phyloP scores from a whole-genome alignment of 306 rosid species.

The Cucurbita argyrosperma region DNA sequence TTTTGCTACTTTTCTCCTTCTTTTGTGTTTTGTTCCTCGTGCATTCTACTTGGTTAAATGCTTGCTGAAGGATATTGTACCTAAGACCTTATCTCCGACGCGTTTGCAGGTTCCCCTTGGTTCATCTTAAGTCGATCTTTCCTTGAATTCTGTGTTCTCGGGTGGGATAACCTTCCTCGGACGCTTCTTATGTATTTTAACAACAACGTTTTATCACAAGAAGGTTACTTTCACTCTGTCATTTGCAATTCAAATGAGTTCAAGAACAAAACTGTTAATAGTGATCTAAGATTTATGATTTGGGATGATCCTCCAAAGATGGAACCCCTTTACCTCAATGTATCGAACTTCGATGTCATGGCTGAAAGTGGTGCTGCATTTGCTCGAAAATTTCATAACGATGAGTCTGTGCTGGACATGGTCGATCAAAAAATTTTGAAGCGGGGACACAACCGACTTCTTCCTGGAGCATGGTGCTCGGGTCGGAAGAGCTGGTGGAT shows the following conservation, averaged over 20 bases:
- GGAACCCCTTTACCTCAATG: conserved; percentile 68
- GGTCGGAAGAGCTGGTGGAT: conserved; percentile 65
- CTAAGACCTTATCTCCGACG: background rate
- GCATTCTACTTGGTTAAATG: background rate
- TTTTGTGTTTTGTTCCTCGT: background rate
- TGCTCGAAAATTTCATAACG: conserved; percentile 46
- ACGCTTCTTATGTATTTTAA: conserved; percentile 78
- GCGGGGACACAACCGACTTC: conserved; percentile 28
- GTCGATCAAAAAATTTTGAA: conserved; percentile 52
- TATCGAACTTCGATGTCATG: conserved; percentile 46
- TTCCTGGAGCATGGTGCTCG: conserved; percentile 84
- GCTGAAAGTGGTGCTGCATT: conserved; percentile 74
- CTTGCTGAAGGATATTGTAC: background rate
- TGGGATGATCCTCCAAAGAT: conserved; percentile 84
- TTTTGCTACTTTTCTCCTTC: background rate
- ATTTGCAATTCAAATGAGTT: conserved; percentile 76
- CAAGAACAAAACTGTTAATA: conserved; percentile 71
- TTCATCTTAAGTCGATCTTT: conserved; percentile 65
- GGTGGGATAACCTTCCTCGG: conserved; percentile 96
- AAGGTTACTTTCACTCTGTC: conserved; percentile 85
- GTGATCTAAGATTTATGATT: conserved; percentile 65
- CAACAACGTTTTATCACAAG: conserved; percentile 62
- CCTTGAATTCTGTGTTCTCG: conserved; percentile 69
- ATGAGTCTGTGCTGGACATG: conserved; percentile 54
- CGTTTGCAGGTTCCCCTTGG: conserved; percentile 81